These are phyloP conservation scores for Aureobasidium namibiae DNA, from an alignment of 2,329 filamentous ascomycete species.

Conservation along the genomic window DNA sequence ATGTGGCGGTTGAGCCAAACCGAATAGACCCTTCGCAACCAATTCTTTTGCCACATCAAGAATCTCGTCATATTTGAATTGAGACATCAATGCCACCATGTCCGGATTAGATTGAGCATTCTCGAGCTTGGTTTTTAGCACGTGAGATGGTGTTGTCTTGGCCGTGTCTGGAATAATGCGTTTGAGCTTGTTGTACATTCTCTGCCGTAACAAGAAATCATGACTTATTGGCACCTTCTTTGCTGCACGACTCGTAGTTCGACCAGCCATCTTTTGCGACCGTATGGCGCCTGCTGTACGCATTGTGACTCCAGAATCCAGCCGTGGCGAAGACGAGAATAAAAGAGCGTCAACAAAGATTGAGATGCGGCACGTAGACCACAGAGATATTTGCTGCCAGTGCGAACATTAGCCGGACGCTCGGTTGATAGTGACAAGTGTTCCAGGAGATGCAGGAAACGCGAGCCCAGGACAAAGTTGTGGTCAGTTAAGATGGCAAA, in stretches of 20 bases:
- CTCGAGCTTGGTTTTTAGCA: neutral
- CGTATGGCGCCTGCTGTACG: neutral
- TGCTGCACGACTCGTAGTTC: no score
- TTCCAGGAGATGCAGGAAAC: neutral
- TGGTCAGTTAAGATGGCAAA: neutral
- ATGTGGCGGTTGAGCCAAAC: neutral
- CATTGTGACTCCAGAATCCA: neutral
- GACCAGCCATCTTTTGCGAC: neutral
- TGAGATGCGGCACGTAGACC: neutral
- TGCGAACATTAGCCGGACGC: neutral
- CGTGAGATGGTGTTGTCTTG: neutral
- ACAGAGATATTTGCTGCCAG: no score
- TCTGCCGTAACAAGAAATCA: no score
- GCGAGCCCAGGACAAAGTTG: neutral
- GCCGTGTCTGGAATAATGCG: neutral
- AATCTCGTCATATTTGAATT: neutral
- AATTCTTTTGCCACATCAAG: neutral
- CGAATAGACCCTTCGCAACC: neutral
- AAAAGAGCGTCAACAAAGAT: neutral
- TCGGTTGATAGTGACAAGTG: neutral
- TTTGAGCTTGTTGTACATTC: neutral
- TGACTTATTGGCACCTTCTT: no score
- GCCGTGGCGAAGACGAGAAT: neutral
- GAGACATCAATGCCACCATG: neutral
- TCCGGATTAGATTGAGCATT: neutral